phyloP scores from a whole-genome alignment of 2,329 filamentous ascomycete genomes.

The Huntiella omanensis region DNA sequence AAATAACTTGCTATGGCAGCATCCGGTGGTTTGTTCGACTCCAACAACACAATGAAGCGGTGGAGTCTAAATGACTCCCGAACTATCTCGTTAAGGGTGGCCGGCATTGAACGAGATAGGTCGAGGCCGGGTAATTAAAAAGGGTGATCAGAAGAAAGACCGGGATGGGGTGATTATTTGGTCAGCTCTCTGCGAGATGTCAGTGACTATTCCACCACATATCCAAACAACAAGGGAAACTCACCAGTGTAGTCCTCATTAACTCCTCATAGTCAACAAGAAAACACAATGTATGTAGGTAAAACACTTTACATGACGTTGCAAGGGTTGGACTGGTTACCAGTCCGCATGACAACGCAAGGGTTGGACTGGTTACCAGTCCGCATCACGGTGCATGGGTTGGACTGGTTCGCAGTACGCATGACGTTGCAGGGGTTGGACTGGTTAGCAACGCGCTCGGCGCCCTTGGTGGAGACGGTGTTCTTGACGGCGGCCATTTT shows the following conservation, averaged over 20 bases:
- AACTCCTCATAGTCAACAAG: neutral
- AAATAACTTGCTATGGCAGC: too few relatives aligned
- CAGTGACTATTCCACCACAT: neutral
- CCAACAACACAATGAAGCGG: too few relatives aligned
- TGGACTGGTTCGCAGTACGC: too few relatives aligned
- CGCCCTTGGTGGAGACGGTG: conserved; percentile 2
- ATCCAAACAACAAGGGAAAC: neutral
- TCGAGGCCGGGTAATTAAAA: too few relatives aligned
- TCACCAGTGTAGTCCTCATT: neutral
- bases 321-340: neutral
- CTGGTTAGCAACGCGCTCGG: neutral
- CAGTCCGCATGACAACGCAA: neutral
- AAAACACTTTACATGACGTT: conserved; percentile 3
- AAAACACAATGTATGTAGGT: neutral
- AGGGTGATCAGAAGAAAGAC: conserved; percentile 1
- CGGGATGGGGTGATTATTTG: neutral
- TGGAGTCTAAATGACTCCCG: too few relatives aligned
- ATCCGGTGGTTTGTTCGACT: too few relatives aligned
- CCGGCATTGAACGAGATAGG: too few relatives aligned
- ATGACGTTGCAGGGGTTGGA: neutral
- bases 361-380: neutral
- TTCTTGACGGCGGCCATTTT: conserved; percentile 9
- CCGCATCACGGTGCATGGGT: neutral
- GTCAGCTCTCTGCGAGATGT: neutral
- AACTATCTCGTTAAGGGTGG: too few relatives aligned